Base-by-base conservation (phyloP, 345 rosid species). In the Hypericum androsaemum region DNA sequence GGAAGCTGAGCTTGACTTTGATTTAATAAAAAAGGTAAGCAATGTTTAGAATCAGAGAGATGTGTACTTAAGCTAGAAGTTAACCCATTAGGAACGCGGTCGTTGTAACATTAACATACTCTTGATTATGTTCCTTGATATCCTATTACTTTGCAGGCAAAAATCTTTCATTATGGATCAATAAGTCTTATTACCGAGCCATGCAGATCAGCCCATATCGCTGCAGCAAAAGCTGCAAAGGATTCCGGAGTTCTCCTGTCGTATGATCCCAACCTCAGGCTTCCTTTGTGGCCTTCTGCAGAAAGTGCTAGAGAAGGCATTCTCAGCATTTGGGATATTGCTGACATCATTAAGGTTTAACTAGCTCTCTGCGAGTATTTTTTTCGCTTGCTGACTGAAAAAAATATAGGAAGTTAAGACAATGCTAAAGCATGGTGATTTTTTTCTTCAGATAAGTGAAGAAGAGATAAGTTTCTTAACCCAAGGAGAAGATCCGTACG, bases 151-250 rank as follows among this genome's bases (percentile, higher is more conserved):
- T 41, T 41, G 39, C 80, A 87, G 96, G 98, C 98, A 8, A 88
- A 81, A 65, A 84, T 88, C 57, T 78, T 92, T 54, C 98, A 87
- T 57, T 87, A 83, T 37, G 98, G 98, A 60, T 92, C 98, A 2
- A 92, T 87, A 67, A 92, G 98, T 79, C 89, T 92, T 38, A 92
- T 92, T 67, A 84, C 95, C 7, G 98, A 92, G 54, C 98, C 96
- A 52, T 83, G 96, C 73, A 92, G 77, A 64, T 82, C 96, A 12
- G 95, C 98, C 0, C 98, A 92, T 68, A 72, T 84, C 36, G 89
- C 98, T 50, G 98, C 96, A 51, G 75, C 84, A 6, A 92, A 78
- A 71, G 88, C 95, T 47, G 95, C 96, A 36, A 92, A 87, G 72
- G 96, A 83, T 16, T 95, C 96, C 16, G 95, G 98, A 61, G 94